These are phyloP conservation scores for Blastocrithidia nonstop DNA, from an alignment of 208 protist genomes.

Conservation along the genomic window DNA sequence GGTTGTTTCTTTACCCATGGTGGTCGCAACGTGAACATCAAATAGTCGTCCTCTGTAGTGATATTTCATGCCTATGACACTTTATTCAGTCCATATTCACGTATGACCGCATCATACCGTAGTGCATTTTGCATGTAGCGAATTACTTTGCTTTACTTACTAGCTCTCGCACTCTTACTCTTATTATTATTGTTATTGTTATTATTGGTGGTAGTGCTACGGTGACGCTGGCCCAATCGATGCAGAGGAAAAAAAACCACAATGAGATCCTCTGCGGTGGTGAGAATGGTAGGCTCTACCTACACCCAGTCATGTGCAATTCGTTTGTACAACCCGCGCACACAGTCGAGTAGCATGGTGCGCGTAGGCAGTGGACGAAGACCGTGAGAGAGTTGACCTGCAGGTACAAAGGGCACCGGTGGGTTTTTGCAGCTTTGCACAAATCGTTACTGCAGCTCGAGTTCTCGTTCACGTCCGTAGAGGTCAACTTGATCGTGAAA, in stretches of 20 bases:
- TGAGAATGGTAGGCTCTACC: conserved; percentile 53
- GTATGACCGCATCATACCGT: conserved; percentile 37
- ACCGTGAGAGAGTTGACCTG: conserved; percentile 12
- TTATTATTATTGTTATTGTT: too few relatives aligned
- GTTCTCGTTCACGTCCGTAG: conserved; percentile 50
- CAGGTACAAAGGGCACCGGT: conserved; percentile 48
- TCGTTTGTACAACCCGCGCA: conserved; percentile 44
- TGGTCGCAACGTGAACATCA: conserved; percentile 79
- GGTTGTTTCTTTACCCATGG: conserved; percentile 60
- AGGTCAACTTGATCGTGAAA: conserved; percentile 25
- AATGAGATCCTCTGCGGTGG: conserved; percentile 79
- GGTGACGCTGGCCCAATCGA: conserved; percentile 18
- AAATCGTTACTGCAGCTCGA: conserved; percentile 44
- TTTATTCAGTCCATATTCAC: conserved; percentile 46
- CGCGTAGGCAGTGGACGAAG: conserved; percentile 17
- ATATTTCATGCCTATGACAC: conserved; percentile 77
- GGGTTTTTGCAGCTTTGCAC: conserved; percentile 48
- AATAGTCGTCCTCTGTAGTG: conserved; percentile 61
- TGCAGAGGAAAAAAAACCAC: conserved; percentile 63
- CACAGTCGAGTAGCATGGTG: conserved; percentile 65
- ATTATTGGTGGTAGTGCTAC: too few relatives aligned
- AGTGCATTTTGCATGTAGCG: conserved; percentile 71
- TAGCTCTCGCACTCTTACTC: too few relatives aligned
- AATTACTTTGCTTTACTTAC: too few relatives aligned
- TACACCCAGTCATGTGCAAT: conserved; percentile 55